These are phyloP conservation scores for Chlamydomonas asymmetrica DNA, from an alignment of 139 green algal species.

Conservation along the genomic window DNA sequence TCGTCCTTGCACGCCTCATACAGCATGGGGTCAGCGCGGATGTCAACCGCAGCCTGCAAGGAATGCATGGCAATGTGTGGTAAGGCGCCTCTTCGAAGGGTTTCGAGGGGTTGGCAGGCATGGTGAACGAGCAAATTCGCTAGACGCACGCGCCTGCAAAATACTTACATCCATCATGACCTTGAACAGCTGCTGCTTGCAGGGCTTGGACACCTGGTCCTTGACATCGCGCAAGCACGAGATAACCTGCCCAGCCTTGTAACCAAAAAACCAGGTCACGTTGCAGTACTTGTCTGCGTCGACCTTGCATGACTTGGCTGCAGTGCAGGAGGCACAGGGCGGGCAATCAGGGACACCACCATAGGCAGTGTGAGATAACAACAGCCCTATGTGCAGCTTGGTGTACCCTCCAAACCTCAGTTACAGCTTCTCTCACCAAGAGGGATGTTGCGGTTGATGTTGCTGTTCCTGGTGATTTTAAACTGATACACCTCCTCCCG, in stretches of 20 bases:
- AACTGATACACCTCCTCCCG: constrained; percentile 70
- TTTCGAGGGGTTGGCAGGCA: too few species aligned
- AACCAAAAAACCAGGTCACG: constrained; percentile 53
- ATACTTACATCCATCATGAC: constrained; percentile 52
- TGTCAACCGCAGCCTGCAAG: constrained; percentile 56
- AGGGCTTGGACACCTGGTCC: constrained; percentile 41
- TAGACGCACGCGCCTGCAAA: too few species aligned
- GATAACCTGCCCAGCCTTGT: constrained; percentile 34
- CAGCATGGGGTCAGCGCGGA: constrained; percentile 56
- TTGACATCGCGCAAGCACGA: constrained; percentile 42
- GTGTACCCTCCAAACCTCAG: too few species aligned
- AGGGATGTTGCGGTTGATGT: constrained; percentile 76
- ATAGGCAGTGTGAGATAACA: not conserved
- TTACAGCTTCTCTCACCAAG: constrained; percentile 69
- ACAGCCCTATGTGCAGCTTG: not conserved
- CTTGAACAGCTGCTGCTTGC: constrained; percentile 60
- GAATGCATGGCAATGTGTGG: too few species aligned
- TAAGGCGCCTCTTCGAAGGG: too few species aligned
- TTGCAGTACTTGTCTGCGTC: constrained; percentile 69
- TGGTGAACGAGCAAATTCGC: too few species aligned
- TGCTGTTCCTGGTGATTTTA: constrained; percentile 66
- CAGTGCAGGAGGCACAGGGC: not conserved
- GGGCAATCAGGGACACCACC: not conserved
- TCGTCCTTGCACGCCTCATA: constrained; percentile 57
- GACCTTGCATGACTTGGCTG: constrained; percentile 69